These are phyloP conservation scores for Vigna mungo DNA, from an alignment of 306 rosid species.

Conservation along the genomic window DNA sequence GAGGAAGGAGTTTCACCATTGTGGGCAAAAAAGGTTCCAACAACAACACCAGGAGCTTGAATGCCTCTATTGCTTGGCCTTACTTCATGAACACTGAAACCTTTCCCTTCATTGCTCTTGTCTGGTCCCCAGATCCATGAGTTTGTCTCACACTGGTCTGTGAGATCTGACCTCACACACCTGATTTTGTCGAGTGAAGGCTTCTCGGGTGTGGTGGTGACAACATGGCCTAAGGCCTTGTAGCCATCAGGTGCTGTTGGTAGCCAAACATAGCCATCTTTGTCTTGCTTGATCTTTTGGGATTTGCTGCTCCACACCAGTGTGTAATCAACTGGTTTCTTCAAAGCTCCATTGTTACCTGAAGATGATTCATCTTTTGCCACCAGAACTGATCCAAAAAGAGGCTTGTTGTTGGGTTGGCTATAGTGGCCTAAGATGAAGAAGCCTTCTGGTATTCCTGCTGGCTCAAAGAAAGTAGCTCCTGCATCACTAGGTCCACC, in stretches of 20 bases:
- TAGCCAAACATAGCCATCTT: constrained; percentile 46
- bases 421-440: constrained; percentile 46
- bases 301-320: constrained; percentile 46
- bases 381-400: constrained; percentile 42
- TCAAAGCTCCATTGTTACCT: constrained; percentile 23
- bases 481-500: constrained; percentile 47
- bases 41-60: constrained; percentile 44
- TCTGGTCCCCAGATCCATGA: constrained; percentile 53
- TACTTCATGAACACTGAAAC: constrained; percentile 38
- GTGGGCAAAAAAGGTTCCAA: constrained; percentile 46
- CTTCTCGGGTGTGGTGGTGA: constrained; percentile 41
- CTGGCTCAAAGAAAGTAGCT: constrained; percentile 49
- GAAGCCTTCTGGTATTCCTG: constrained; percentile 46
- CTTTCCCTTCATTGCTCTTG: constrained; percentile 40
- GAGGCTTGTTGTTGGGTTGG: constrained; percentile 45
- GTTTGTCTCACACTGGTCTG: constrained; percentile 36
- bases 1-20: constrained; percentile 32
- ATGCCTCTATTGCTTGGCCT: constrained; percentile 50
- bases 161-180: constrained; percentile 50
- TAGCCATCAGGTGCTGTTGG: constrained; percentile 50
- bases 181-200: constrained; percentile 46
- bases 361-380: constrained; percentile 44
- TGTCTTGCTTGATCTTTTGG: constrained; percentile 40
- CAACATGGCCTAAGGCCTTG: constrained; percentile 46
- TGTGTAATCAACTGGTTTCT: constrained; percentile 47